Base-by-base conservation (phyloP, 768 basidiomycete species). In the Mycena vitilis region DNA sequence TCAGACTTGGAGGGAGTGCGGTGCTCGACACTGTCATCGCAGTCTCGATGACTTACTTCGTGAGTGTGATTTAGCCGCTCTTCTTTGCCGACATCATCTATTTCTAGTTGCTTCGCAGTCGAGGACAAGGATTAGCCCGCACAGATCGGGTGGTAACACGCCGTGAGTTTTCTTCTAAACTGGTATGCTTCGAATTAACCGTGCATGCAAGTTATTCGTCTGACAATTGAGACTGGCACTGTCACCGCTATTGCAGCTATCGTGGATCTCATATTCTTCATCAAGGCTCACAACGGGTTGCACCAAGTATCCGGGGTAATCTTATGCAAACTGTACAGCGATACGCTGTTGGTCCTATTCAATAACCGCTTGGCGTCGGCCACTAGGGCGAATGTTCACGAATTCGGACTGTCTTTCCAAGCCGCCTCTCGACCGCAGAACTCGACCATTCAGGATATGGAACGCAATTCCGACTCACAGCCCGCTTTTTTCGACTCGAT, bases 191-290 rank as follows among this genome's bases (percentile, higher is more conserved):
- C 38, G 18, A 13, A 38, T 47, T 59, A 34, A 60, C 25, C 12
- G 30, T n/a, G 6, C 5, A 6, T 22, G 15, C 13, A 34, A 72
- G 71, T 72, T n/a, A 42, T 70, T 2, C 68, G 65, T 36, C 65
- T 72, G 5, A 67, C 68, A n/a, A 16, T 48, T 23, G 47, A 48
- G 15, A 48, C 47, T 8, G 47, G 47, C 8, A 48, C 47, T 16
- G 8, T 48, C 8, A 23, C 47, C n/a, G 47, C 47, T 22, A 48
- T 48, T 10, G 47, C 47, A 7, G 47, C 47, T 1, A 48, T 48
- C 22, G 22, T 48, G 47, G 47, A 48, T 23, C 47, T 48, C 9
- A 22, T 48, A 23, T 72, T 69, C 22, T 48, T 48, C n/a, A n/a
- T 48, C 47, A 22, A 48, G 13, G 47, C 47, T 22, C 47, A 48